These are phyloP conservation scores for Termitomyces sp. DNA, from an alignment of 768 basidiomycete genomes.

Conservation along the genomic window DNA sequence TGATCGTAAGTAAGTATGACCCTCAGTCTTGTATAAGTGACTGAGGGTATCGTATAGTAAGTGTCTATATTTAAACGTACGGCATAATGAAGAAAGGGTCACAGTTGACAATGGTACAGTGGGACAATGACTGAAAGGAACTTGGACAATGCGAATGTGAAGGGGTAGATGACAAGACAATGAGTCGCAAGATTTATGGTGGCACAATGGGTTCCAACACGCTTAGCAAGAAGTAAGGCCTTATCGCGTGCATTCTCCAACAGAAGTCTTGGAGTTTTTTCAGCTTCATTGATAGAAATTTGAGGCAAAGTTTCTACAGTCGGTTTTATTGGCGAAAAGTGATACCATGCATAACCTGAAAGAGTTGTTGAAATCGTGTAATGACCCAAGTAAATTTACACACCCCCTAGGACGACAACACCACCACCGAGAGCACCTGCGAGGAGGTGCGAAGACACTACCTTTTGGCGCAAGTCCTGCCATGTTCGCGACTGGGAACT, in stretches of 20 bases:
- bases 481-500: neutral
- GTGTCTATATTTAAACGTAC: too few relatives aligned
- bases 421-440: slow-evolving; percentile 4
- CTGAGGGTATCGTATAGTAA: too few relatives aligned
- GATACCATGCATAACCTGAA: slow-evolving; percentile 34
- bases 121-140: too few relatives aligned
- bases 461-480: neutral
- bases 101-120: too few relatives aligned
- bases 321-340: slow-evolving; percentile 33
- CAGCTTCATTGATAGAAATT: slow-evolving; percentile 9
- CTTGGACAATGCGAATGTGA: too few relatives aligned
- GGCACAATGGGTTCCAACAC: too few relatives aligned
- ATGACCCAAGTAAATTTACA: neutral
- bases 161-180: too few relatives aligned
- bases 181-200: too few relatives aligned
- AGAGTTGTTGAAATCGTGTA: neutral
- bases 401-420: neutral
- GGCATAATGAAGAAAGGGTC: too few relatives aligned
- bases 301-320: slow-evolving; percentile 27
- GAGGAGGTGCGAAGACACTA: slow-evolving; percentile 1
- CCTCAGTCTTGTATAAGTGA: too few relatives aligned
- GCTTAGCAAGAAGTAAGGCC: neutral
- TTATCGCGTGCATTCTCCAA: neutral
- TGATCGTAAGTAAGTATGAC: too few relatives aligned
- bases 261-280: neutral